These are phyloP conservation scores for Coemansia furcata DNA, from an alignment of 192 early-diverging fungal genomes.

Conservation along the genomic window DNA sequence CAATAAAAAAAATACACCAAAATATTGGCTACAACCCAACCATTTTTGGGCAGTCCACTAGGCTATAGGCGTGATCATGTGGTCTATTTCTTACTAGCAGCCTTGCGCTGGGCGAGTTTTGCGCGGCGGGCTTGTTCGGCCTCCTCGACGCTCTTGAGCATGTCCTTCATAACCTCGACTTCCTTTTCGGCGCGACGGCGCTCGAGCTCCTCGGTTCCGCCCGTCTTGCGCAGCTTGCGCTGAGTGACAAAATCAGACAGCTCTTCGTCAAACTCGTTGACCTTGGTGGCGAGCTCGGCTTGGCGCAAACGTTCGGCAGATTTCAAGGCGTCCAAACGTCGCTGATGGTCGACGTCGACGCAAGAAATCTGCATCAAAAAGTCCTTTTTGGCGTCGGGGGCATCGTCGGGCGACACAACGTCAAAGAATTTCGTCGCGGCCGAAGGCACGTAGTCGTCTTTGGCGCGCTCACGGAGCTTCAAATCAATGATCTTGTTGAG, in stretches of 20 bases:
- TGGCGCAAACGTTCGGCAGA: slow-evolving; percentile 64
- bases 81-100: slow-evolving; percentile 25
- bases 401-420: slow-evolving; percentile 61
- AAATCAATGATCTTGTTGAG: slow-evolving; percentile 63
- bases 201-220: slow-evolving; percentile 72
- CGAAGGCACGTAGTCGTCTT: slow-evolving; percentile 20
- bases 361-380: slow-evolving; percentile 67
- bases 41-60: neutral
- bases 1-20: neutral
- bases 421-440: slow-evolving; percentile 48
- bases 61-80: slow-evolving; percentile 1
- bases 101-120: slow-evolving; percentile 42
- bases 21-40: neutral
- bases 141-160: slow-evolving; percentile 52
- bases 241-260: slow-evolving; percentile 63
- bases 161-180: slow-evolving; percentile 57
- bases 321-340: slow-evolving; percentile 65
- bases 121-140: slow-evolving; percentile 41
- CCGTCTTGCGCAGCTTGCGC: slow-evolving; percentile 70
- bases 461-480: slow-evolving; percentile 52
- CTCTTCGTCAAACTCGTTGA: slow-evolving; percentile 78
- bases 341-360: slow-evolving; percentile 65
- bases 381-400: slow-evolving; percentile 61
- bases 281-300: slow-evolving; percentile 63
- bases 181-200: slow-evolving; percentile 67